These are phyloP conservation scores for Mallotus repandus DNA, from an alignment of 441 rosid genomes.

Conservation along the genomic window DNA sequence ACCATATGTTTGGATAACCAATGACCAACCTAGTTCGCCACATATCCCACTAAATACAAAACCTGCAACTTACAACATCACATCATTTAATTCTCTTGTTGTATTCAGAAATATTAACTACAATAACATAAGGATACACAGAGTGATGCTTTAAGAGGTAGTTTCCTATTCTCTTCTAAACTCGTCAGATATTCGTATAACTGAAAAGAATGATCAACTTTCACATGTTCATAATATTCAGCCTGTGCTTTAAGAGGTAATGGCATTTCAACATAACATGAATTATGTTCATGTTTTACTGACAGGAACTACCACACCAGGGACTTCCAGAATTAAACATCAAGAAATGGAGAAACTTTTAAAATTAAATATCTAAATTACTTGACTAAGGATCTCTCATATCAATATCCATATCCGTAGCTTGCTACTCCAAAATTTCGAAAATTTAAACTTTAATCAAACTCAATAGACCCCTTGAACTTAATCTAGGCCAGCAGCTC, in stretches of 20 bases:
- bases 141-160: background rate
- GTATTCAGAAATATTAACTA: conserved; percentile 8
- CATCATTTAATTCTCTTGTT: background rate
- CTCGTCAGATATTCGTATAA: background rate
- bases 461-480: background rate
- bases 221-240: background rate
- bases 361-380: background rate
- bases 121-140: conserved; percentile 2
- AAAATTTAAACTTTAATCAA: too few species aligned
- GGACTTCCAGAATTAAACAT: background rate
- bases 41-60: conserved; percentile 1
- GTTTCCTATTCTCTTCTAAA: background rate
- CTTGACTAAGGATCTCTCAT: background rate
- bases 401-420: background rate
- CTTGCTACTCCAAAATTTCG: background rate
- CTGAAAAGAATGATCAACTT: background rate
- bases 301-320: background rate
- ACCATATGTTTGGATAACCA: conserved; percentile 8
- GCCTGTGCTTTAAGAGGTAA: background rate
- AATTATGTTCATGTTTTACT: background rate
- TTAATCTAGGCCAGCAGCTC: conserved; percentile 1
- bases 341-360: background rate
- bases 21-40: conserved; percentile 4
- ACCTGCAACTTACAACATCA: conserved; percentile 12
- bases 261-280: background rate